Conservation (phyloP, 2,329 filamentous ascomycete genomes). For the Trematosphaeria pertusa region DNA sequence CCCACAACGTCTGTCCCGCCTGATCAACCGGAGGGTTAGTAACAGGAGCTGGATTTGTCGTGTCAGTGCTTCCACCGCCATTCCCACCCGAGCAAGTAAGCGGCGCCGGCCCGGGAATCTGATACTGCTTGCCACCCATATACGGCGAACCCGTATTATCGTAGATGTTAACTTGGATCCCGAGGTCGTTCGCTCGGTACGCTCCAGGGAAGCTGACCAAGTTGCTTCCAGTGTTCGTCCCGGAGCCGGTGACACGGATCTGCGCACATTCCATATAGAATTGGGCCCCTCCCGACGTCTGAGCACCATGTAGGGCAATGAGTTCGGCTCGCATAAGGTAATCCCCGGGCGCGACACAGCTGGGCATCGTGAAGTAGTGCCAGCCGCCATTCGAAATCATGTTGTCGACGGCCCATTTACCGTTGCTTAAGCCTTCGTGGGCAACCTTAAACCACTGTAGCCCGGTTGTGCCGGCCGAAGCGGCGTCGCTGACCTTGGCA, state of each 20-base stretch:
- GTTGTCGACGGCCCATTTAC: conserved; percentile 55
- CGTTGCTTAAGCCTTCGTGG: conserved; percentile 42
- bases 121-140: conserved; percentile 44
- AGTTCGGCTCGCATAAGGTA: conserved; percentile 51
- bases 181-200: conserved; percentile 29
- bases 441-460: conserved; percentile 48
- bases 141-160: conserved; percentile 19
- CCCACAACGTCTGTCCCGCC: too few species aligned
- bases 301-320: conserved; percentile 49
- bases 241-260: conserved; percentile 27
- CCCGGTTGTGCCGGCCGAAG: conserved; percentile 40
- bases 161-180: conserved; percentile 28
- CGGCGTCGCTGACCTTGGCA: conserved; percentile 45
- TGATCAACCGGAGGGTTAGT: too few species aligned
- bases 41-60: too few species aligned
- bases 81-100: conserved; percentile 57
- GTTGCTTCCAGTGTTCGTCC: conserved; percentile 21
- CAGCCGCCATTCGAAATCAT: conserved; percentile 54
- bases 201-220: conserved; percentile 34
- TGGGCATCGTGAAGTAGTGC: conserved; percentile 46
- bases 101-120: conserved; percentile 55
- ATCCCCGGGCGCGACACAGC: conserved; percentile 38
- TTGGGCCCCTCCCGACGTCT: conserved; percentile 16
- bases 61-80: too few species aligned
- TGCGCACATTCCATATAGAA: conserved; percentile 35